A percentile compares a stretch with the other conserved stretches of the same genome.
Evolutionary conservation across 1,284 basidiomycete genomes (phyloP).

Genomic region (Bjerkandera adusta): DNA sequence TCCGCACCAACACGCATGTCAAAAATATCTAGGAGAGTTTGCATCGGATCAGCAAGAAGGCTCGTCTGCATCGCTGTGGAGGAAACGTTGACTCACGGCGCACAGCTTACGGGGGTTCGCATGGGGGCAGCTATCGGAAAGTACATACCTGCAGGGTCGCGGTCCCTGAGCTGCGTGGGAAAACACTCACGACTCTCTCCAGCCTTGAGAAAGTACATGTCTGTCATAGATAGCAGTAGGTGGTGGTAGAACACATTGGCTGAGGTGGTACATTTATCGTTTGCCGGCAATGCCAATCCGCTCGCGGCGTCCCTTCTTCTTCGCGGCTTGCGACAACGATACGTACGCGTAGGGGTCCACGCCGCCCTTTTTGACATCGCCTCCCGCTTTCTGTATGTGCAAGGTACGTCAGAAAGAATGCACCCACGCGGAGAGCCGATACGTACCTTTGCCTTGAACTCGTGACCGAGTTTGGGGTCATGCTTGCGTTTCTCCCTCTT

Average conservation of each 20-base stretch:
- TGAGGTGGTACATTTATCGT: too few species aligned
- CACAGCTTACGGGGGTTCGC: too few species aligned
- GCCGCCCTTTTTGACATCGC: constrained; percentile 86
- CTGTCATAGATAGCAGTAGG: background rate
- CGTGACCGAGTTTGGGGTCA: constrained; percentile 70
- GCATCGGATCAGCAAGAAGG: too few species aligned
- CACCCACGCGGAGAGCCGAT: background rate
- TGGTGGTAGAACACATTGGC: background rate
- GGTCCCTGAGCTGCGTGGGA: too few species aligned
- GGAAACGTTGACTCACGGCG: too few species aligned
- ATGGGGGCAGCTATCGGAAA: too few species aligned
- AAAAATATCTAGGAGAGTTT: too few species aligned
- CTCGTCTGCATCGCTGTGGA: too few species aligned
- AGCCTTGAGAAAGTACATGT: background rate
- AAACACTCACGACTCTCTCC: too few species aligned
- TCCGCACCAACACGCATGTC: too few species aligned
- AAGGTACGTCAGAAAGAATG: background rate
- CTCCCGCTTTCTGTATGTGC: constrained; percentile 76
- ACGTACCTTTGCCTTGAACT: constrained; percentile 85
- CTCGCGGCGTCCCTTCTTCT: constrained; percentile 41
- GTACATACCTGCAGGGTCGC: too few species aligned
- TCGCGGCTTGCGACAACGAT: constrained; percentile 79
- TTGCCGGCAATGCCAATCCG: constrained; percentile 35
- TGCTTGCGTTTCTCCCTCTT: constrained; percentile 59
- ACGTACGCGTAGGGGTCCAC: constrained; percentile 94